Percentiles rank a stretch among this genome's conserved stretches.
Conservation (phyloP, 805 yeast genomes). For the Ascoidea asiatica region DNA sequence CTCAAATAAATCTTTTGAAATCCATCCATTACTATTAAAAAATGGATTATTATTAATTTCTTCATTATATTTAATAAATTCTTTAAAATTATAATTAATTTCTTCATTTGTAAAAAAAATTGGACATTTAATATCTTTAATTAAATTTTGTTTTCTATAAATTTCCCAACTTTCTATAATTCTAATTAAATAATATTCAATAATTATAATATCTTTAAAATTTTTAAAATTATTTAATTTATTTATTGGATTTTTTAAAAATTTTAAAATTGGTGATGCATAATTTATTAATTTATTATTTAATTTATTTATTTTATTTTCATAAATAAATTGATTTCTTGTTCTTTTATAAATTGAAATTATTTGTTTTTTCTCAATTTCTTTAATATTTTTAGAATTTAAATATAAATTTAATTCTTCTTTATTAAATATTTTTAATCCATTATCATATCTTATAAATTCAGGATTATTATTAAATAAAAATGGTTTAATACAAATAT, state of each 20-base stretch:
- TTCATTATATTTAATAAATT: constrained; percentile 54
- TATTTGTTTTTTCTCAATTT: constrained; percentile 64
- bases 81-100: constrained; percentile 40
- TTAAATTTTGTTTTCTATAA: constrained; percentile 43
- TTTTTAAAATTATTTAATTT: constrained; percentile 45
- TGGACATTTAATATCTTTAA: constrained; percentile 33
- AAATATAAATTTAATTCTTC: constrained; percentile 64
- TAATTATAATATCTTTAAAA: constrained; percentile 44
- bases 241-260: constrained; percentile 49
- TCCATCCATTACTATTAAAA: constrained; percentile 88
- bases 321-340: constrained; percentile 86
- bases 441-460: constrained; percentile 76
- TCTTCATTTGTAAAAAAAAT: constrained; percentile 44
- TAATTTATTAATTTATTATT: constrained; percentile 61
- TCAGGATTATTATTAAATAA: constrained; percentile 67
- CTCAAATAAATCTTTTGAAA: constrained; percentile 87
- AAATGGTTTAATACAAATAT: constrained; percentile 69
- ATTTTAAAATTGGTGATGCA: constrained; percentile 71
- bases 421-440: constrained; percentile 72
- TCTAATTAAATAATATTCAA: constrained; percentile 56
- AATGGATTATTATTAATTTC: constrained; percentile 63
- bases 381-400: constrained; percentile 50
- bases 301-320: constrained; percentile 51
- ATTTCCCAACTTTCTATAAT: constrained; percentile 58
- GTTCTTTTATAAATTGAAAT: constrained; percentile 82